phyloP scores from a whole-genome alignment of 2,329 filamentous ascomycete genomes.

The Paracamarosporium sp. region DNA sequence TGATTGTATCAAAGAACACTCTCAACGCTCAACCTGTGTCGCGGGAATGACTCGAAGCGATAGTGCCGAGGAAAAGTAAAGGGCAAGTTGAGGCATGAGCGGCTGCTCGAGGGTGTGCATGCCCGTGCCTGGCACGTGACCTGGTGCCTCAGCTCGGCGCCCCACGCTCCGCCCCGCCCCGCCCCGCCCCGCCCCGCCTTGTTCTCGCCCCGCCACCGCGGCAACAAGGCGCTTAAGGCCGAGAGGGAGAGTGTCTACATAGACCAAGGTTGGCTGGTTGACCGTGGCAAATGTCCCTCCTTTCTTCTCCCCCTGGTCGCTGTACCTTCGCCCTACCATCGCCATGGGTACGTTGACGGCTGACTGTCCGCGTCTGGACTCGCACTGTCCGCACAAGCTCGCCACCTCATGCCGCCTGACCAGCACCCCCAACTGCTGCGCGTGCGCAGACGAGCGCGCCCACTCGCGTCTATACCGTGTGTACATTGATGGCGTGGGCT shows the following conservation, averaged over 20 bases:
- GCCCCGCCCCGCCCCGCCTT: background rate
- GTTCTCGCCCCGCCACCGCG: background rate
- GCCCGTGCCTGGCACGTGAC: background rate
- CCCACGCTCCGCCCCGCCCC: background rate
- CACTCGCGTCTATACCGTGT: slow-evolving; percentile 54
- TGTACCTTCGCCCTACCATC: background rate
- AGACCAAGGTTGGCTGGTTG: no score
- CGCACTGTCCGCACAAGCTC: slow-evolving; percentile 51
- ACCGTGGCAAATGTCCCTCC: background rate
- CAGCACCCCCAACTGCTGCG: slow-evolving; percentile 48
- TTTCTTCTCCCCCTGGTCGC: background rate
- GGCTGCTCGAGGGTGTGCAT: no score
- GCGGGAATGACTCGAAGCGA: background rate
- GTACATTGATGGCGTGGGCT: slow-evolving; percentile 60
- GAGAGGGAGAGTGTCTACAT: no score
- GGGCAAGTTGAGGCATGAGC: background rate
- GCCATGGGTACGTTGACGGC: slow-evolving; percentile 50
- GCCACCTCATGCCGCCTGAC: slow-evolving; percentile 52
- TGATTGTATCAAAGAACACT: background rate
- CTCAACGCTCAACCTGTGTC: background rate
- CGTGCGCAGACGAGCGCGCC: slow-evolving; percentile 48
- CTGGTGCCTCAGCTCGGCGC: background rate
- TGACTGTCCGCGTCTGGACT: slow-evolving; percentile 42
- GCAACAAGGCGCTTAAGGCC: slow-evolving; percentile 4
- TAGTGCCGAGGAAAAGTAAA: background rate